Conservation (phyloP, 1,284 basidiomycete species). For the Microbotryum lychnidis-dioicae region DNA sequence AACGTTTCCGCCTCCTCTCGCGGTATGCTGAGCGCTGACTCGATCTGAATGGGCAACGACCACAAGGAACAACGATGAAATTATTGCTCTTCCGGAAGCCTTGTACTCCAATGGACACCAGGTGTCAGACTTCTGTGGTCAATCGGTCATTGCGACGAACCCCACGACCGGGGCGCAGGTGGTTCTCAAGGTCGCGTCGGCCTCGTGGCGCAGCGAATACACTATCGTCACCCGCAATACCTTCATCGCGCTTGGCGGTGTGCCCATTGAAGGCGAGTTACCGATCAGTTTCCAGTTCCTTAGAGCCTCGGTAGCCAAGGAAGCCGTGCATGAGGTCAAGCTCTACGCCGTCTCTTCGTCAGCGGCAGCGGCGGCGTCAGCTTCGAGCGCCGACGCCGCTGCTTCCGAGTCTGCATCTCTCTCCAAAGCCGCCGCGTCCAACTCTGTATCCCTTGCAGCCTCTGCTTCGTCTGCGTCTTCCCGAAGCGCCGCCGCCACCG, state of each 20-base stretch:
- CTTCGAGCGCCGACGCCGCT: neutral
- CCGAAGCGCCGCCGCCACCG: neutral
- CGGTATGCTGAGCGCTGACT: no score
- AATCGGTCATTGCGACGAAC: neutral
- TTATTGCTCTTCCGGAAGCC: neutral
- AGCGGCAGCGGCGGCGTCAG: no score
- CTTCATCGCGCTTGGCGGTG: neutral
- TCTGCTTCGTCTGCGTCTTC: neutral
- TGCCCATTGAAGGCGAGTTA: neutral
- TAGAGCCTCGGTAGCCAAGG: no score
- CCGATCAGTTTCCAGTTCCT: neutral
- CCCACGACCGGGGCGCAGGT: neutral
- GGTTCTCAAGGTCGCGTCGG: neutral
- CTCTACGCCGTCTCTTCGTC: no score
- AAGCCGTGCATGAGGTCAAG: no score
- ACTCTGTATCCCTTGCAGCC: neutral
- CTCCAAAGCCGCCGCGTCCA: neutral
- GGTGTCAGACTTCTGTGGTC: neutral
- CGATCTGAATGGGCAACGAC: no score
- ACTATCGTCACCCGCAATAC: neutral
- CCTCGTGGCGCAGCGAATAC: neutral
- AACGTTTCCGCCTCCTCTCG: no score
- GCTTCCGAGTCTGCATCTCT: neutral
- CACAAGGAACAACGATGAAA: neutral
- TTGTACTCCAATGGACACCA: neutral